These are phyloP conservation scores for Uronychia setigera DNA, from an alignment of 73 alveolate genomes.

Conservation along the genomic window DNA sequence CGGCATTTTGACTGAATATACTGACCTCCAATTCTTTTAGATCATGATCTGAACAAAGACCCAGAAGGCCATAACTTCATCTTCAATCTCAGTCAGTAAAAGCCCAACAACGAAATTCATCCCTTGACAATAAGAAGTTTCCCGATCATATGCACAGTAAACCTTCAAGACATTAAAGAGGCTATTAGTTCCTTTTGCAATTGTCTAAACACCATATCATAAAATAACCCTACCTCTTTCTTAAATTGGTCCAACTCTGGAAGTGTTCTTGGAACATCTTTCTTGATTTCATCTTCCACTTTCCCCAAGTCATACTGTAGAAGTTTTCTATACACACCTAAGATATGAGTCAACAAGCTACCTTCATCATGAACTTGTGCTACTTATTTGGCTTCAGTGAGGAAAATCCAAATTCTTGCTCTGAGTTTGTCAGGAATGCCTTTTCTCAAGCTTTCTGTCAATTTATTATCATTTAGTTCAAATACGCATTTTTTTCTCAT, in stretches of 20 bases:
- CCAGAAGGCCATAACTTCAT: conserved; percentile 85
- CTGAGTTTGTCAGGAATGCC: not conserved
- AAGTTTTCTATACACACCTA: not conserved
- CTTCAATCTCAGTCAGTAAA: conserved; percentile 64
- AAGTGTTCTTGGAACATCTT: conserved; percentile 77
- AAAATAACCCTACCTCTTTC: not conserved
- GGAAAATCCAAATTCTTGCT: not conserved
- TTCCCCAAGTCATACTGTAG: conserved; percentile 40
- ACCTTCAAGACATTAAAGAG: conserved; percentile 59
- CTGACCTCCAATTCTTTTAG: not conserved
- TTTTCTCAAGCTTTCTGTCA: not conserved
- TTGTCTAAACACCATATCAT: conserved; percentile 53
- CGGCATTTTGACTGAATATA: not conserved
- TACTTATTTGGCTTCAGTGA: not conserved
- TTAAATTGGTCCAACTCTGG: conserved; percentile 3
- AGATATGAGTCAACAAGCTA: not conserved
- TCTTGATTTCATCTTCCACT: conserved; percentile 70
- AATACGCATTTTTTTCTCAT: too few relatives aligned
- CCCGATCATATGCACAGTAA: conserved; percentile 68
- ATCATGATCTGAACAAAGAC: conserved; percentile 69
- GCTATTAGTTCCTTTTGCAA: conserved; percentile 52
- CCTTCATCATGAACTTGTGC: not conserved
- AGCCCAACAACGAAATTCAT: conserved; percentile 86
- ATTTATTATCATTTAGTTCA: too few relatives aligned
- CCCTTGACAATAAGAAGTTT: conserved; percentile 88